Evolutionary conservation across 2,329 filamentous ascomycete genomes (phyloP).

Genomic region (Diaporthe ilicicola): DNA sequence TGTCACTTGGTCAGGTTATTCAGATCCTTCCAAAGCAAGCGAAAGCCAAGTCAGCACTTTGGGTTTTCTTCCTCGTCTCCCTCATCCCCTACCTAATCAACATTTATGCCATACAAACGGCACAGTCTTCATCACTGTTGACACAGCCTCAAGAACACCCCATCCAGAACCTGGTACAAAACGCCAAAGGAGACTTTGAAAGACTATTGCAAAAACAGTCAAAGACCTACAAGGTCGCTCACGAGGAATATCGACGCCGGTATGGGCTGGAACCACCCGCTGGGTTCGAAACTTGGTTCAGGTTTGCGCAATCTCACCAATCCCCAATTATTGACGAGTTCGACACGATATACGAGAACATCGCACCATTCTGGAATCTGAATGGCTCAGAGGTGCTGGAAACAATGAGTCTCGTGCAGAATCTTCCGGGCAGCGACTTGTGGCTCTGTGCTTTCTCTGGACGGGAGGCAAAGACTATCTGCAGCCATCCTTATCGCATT

Average conservation of each 20-base stretch:
- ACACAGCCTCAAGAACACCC: slow-evolving; percentile 42
- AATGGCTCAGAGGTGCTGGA: slow-evolving; percentile 46
- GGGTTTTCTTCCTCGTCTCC: slow-evolving; percentile 42
- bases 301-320: slow-evolving; percentile 48
- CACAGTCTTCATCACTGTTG: slow-evolving; percentile 25
- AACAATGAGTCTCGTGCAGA: slow-evolving; percentile 37
- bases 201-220: slow-evolving; percentile 49
- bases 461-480: slow-evolving; percentile 40
- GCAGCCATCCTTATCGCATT: slow-evolving; percentile 12
- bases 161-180: slow-evolving; percentile 42
- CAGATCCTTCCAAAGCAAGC: slow-evolving; percentile 43
- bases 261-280: slow-evolving; percentile 53
- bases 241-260: slow-evolving; percentile 52
- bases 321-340: slow-evolving; percentile 60
- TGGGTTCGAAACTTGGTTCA: slow-evolving; percentile 57
- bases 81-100: slow-evolving; percentile 44
- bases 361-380: slow-evolving; percentile 52
- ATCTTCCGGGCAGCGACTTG: slow-evolving; percentile 15
- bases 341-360: slow-evolving; percentile 49
- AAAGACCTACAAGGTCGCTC: slow-evolving; percentile 43
- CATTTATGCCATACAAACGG: slow-evolving; percentile 37
- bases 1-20: slow-evolving; percentile 44
- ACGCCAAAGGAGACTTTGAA: slow-evolving; percentile 44
- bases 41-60: slow-evolving; percentile 41
- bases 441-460: slow-evolving; percentile 22